Evolutionary conservation across 495 filamentous ascomycete genomes (phyloP).

Genomic region (Platismatia glauca): DNA sequence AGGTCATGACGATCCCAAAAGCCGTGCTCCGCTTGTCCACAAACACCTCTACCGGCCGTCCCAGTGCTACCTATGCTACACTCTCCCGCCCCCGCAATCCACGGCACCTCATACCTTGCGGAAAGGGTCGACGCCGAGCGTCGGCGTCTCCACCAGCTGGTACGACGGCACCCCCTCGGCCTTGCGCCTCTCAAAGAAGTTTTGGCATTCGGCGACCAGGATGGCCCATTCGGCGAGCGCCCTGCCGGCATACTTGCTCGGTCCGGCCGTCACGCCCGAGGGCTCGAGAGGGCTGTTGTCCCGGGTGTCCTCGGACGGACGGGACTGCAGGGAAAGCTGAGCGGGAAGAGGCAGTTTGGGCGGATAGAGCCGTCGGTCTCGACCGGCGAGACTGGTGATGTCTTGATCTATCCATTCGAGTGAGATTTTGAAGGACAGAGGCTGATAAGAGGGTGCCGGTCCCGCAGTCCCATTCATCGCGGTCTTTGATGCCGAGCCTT

Average conservation of each 20-base stretch:
- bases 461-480: slow-evolving; percentile 3
- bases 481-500: not conserved
- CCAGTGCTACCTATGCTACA: too few relatives aligned
- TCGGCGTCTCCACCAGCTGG: slow-evolving; percentile 76
- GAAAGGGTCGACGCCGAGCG: slow-evolving; percentile 77
- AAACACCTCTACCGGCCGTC: not conserved
- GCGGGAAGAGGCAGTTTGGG: slow-evolving; percentile 71
- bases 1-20: not conserved
- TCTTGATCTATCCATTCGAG: slow-evolving; percentile 62
- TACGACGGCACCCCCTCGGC: slow-evolving; percentile 74
- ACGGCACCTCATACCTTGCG: slow-evolving; percentile 41
- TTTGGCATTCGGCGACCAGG: slow-evolving; percentile 80
- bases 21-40: not conserved
- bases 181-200: slow-evolving; percentile 79
- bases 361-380: slow-evolving; percentile 54
- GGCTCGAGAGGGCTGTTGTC: slow-evolving; percentile 24
- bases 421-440: slow-evolving; percentile 68
- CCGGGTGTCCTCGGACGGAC: not conserved
- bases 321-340: slow-evolving; percentile 38
- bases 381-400: slow-evolving; percentile 37
- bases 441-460: slow-evolving; percentile 40
- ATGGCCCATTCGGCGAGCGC: slow-evolving; percentile 87
- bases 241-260: slow-evolving; percentile 70
- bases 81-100: not conserved
- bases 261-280: slow-evolving; percentile 25